A percentile compares a stretch with the other conserved stretches of the same genome.
Evolutionary conservation across 2,329 filamentous ascomycete genomes (phyloP).

Genomic region (Dactylellina parvicollis): DNA sequence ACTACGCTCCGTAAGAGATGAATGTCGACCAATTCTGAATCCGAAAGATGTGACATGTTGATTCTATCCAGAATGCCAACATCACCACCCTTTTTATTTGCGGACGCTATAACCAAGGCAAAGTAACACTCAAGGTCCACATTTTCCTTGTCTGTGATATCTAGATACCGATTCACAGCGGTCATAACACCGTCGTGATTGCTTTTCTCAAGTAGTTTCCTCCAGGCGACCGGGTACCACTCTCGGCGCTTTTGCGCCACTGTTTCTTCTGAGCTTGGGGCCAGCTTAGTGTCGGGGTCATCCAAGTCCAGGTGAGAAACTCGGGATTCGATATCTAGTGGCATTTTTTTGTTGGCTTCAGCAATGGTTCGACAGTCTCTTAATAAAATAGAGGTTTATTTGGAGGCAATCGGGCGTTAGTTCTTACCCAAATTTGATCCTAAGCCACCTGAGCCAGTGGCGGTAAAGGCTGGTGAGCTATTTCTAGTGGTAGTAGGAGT

Average conservation of each 20-base stretch:
- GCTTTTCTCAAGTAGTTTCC: slow-evolving; percentile 38
- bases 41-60: slow-evolving; percentile 37
- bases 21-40: slow-evolving; percentile 34
- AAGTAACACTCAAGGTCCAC: slow-evolving; percentile 45
- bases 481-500: slow-evolving; percentile 42
- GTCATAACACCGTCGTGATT: slow-evolving; percentile 34
- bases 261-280: slow-evolving; percentile 39
- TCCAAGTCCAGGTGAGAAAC: slow-evolving; percentile 8
- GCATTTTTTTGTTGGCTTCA: background rate
- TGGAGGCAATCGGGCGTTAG: background rate
- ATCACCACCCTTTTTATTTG: slow-evolving; percentile 10
- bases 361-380: background rate
- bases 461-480: slow-evolving; percentile 18
- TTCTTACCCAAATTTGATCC: background rate
- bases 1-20: slow-evolving; percentile 25
- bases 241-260: slow-evolving; percentile 37
- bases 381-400: no score
- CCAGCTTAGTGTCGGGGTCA: background rate
- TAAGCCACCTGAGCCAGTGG: background rate
- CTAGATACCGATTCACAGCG: slow-evolving; percentile 29
- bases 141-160: slow-evolving; percentile 27
- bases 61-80: slow-evolving; percentile 26
- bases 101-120: slow-evolving; percentile 13
- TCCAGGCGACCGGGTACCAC: slow-evolving; percentile 42
- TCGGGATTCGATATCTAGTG: slow-evolving; percentile 5